A percentile compares a stretch with the other conserved stretches of the same genome.
Conservation (phyloP, 129 eudicot genomes). For the Mikania micrantha region DNA sequence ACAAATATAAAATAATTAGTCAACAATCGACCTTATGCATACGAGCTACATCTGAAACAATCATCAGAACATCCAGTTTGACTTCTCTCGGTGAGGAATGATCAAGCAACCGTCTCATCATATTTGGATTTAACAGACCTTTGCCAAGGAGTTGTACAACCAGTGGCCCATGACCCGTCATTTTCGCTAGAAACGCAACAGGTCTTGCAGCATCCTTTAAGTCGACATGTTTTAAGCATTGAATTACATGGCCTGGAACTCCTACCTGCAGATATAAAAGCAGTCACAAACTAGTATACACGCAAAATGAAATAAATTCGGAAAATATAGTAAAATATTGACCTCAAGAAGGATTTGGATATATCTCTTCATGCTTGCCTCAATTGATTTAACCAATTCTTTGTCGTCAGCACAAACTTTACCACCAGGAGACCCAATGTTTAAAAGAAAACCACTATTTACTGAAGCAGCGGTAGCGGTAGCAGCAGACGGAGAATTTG, state of each 20-base stretch:
- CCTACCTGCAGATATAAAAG: conserved; percentile 45
- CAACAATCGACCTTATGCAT: conserved; percentile 69
- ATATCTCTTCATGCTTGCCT: conserved; percentile 73
- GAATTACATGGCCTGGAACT: conserved; percentile 53
- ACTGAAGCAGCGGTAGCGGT: conserved; percentile 83
- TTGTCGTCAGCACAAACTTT: conserved; percentile 70
- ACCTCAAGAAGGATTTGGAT: conserved; percentile 82
- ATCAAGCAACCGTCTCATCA: conserved; percentile 64
- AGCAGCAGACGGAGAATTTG: conserved; percentile 70
- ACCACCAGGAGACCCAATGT: conserved; percentile 93
- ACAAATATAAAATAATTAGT: background rate
- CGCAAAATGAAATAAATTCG: background rate
- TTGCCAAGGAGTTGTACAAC: conserved; percentile 70
- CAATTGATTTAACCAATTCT: conserved; percentile 78
- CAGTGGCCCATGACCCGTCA: conserved; percentile 58
- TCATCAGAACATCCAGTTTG: conserved; percentile 64
- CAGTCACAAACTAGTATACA: background rate
- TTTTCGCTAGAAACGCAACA: conserved; percentile 88
- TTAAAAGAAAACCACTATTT: conserved; percentile 75
- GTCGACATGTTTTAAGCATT: conserved; percentile 73
- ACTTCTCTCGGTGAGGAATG: conserved; percentile 81
- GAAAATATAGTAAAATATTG: background rate
- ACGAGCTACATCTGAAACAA: conserved; percentile 91
- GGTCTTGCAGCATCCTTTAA: conserved; percentile 69
- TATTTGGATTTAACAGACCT: conserved; percentile 66